These are phyloP conservation scores for Magnaporthiopsis poae DNA, from an alignment of 2,329 filamentous ascomycete genomes.

Conservation along the genomic window DNA sequence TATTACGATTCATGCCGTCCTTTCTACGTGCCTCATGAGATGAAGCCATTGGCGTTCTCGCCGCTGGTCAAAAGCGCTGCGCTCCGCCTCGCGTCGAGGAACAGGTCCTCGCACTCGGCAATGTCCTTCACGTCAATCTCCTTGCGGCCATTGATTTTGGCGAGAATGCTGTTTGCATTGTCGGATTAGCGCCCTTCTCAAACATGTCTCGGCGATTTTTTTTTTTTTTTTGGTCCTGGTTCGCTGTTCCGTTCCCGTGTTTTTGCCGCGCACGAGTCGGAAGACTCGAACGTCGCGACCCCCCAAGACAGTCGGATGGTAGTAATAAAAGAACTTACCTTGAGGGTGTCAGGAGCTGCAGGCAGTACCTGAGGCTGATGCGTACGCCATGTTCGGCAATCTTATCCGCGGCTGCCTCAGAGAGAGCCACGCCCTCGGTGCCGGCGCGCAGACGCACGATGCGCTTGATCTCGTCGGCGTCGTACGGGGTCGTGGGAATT, in stretches of 20 bases:
- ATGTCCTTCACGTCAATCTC: slow-evolving; percentile 72
- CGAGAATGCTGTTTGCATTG: slow-evolving; percentile 58
- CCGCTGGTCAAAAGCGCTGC: slow-evolving; percentile 53
- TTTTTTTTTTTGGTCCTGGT: not conserved
- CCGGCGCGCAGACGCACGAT: slow-evolving; percentile 79
- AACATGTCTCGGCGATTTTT: slow-evolving; percentile 14
- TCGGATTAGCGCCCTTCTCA: slow-evolving; percentile 15
- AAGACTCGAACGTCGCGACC: slow-evolving; percentile 7
- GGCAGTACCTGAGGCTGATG: slow-evolving; percentile 82
- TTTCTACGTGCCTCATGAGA: slow-evolving; percentile 37
- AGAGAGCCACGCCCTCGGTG: slow-evolving; percentile 70
- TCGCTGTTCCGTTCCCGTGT: slow-evolving; percentile 1
- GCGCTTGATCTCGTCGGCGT: slow-evolving; percentile 77
- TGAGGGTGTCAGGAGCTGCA: slow-evolving; percentile 82
- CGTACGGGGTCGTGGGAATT: slow-evolving; percentile 85
- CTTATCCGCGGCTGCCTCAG: slow-evolving; percentile 75
- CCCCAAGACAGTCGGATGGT: slow-evolving; percentile 16
- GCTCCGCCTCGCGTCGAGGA: slow-evolving; percentile 72
- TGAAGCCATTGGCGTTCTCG: slow-evolving; percentile 55
- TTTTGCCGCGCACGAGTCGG: not conserved
- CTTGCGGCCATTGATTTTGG: slow-evolving; percentile 67
- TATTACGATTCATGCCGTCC: not conserved
- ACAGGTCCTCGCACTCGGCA: slow-evolving; percentile 71
- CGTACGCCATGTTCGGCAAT: slow-evolving; percentile 77
- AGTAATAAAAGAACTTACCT: slow-evolving; percentile 38